These are phyloP conservation scores for Colletotrichum sp. DNA, from an alignment of 2,329 filamentous ascomycete genomes.

Conservation along the genomic window DNA sequence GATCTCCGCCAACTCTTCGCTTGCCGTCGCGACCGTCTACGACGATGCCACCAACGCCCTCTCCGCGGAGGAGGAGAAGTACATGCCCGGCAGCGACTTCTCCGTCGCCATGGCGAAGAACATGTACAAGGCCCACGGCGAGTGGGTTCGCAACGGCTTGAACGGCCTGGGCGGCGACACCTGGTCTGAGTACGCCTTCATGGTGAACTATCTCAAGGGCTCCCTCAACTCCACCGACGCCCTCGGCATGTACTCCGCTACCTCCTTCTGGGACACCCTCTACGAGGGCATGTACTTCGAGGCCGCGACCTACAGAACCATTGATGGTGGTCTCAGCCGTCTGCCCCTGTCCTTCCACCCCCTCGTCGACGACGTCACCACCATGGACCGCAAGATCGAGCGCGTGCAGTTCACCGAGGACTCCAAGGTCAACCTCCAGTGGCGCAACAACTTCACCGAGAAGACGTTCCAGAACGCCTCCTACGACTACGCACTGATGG, in stretches of 20 bases:
- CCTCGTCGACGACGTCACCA: constrained; percentile 60
- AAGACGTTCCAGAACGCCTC: constrained; percentile 48
- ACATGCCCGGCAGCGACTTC: constrained; percentile 39
- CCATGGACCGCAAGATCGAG: constrained; percentile 61
- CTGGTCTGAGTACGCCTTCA: constrained; percentile 69
- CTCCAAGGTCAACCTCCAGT: constrained; percentile 62
- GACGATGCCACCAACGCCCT: constrained; percentile 38
- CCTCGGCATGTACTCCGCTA: constrained; percentile 31
- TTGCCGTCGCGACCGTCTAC: constrained; percentile 34
- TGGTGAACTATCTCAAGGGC: constrained; percentile 62
- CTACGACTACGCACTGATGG: constrained; percentile 72
- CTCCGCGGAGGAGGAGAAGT: constrained; percentile 38
- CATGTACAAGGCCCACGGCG: constrained; percentile 49
- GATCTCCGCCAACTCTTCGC: constrained; percentile 47
- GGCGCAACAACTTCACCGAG: constrained; percentile 50
- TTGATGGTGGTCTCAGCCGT: constrained; percentile 61
- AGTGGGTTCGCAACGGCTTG: constrained; percentile 39
- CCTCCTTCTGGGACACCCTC: constrained; percentile 52
- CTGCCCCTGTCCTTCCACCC: constrained; percentile 69
- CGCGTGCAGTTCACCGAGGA: constrained; percentile 56
- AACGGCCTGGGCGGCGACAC: constrained; percentile 58
- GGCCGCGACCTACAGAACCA: constrained; percentile 67
- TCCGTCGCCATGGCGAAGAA: constrained; percentile 42
- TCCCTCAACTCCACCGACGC: constrained; percentile 59
- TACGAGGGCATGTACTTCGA: constrained; percentile 66